Base-by-base conservation (phyloP, 208 protist genomes). In the Acanthamoeba lenticulata region DNA sequence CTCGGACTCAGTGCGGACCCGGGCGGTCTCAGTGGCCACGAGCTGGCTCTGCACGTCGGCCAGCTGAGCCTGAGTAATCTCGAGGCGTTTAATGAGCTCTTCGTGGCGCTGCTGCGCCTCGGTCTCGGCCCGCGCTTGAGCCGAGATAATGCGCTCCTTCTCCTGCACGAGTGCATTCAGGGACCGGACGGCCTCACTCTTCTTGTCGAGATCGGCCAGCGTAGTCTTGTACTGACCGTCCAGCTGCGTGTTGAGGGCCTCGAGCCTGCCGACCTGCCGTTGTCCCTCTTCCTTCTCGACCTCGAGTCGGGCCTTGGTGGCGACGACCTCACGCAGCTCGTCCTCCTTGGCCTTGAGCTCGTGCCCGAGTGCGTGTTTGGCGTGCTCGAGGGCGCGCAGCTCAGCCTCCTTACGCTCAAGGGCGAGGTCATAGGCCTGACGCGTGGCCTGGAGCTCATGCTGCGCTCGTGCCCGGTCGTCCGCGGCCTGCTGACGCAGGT, bases 231-330 rank as follows among this genome's bases (percentile, higher is more conserved):
- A n/a, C 44, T 85, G 15, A 5, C 40, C 74, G 15, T 89, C 21
- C 29, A 79, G 67, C n/a, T 32, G 67, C 11, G n/a, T 32, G 38
- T 45, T 36, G 29, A 4, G 6, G 5, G 13, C 17, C 34, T 79
- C 34, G 9, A 79, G 67, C 29, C 52, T 19, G 44, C 9, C 44
- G 7, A 65, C 44, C 45, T 89, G 13, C n/a, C n/a, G 36, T n/a
- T 85, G 36, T n/a, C 29, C 27, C 44, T 42, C 40, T 7, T 85
- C 44, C 5, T n/a, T 19, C 29, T 85, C 74, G 11, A 55, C 74
- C 32, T 89, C 81, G 81, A 89, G 81, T 3, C 81, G 42, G n/a
- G 9, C 81, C 81, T 89, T 89, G 4, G n/a, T 29, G 13, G 5
- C 81, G 27, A 36, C 15, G 29, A 60, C n/a, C 24, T 60, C 4